These are phyloP conservation scores for Phalaenopsis hybrid DNA, from an alignment of 116 monocot genomes.

Conservation along the genomic window DNA sequence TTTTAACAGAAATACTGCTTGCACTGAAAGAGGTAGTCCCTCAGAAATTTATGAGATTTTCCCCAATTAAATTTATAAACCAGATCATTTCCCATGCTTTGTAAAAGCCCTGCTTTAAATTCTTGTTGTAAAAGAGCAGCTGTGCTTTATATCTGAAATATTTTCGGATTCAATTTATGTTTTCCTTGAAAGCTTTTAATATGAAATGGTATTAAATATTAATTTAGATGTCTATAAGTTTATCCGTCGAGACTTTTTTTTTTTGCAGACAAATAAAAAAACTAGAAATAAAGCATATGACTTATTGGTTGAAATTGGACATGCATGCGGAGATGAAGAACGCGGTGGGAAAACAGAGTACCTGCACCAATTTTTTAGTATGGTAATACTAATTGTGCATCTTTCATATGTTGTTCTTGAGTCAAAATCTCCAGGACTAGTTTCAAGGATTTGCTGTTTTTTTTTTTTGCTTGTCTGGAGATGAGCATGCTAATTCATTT, in stretches of 20 bases:
- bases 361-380: slow-evolving; percentile 59
- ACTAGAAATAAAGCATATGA: slow-evolving; percentile 92
- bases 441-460: neutral
- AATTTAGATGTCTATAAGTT: neutral
- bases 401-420: neutral
- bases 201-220: neutral
- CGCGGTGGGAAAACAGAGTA: slow-evolving; percentile 58
- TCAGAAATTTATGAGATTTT: no score
- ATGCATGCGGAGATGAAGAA: slow-evolving; percentile 76
- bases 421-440: neutral
- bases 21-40: slow-evolving; percentile 82
- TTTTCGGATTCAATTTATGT: neutral
- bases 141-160: neutral
- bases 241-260: neutral
- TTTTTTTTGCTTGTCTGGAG: neutral
- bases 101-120: neutral
- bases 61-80: neutral
- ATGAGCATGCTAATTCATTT: neutral
- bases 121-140: neutral
- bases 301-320: slow-evolving; percentile 86
- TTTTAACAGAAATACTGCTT: slow-evolving; percentile 92
- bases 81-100: neutral
- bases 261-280: slow-evolving; percentile 64
- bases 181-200: neutral
- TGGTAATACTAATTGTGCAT: slow-evolving; percentile 36